Evolutionary conservation across 2,329 filamentous ascomycete genomes (phyloP), one percentile per base, ranked within the genome.

Genomic region (Colletotrichum sp.): DNA sequence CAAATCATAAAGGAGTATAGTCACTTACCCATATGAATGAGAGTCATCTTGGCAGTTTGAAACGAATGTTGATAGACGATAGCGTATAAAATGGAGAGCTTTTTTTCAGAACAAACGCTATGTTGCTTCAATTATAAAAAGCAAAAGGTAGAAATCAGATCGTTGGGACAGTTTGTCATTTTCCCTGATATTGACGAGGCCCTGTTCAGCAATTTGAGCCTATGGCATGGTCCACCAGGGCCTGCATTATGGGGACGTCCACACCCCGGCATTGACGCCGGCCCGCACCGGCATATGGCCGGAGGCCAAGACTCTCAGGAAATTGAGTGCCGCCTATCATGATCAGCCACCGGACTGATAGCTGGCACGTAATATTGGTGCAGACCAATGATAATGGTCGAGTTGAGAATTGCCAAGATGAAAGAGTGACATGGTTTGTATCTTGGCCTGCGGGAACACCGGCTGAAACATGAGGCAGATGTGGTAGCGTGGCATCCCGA

Each of bases 331-430:
- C 55, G 4, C 55, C 13, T 28, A 59, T 48, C 43, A 48, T 13
- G n/a, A 21, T 21, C 2, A 48, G 18, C 43, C 9, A 48, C n/a
- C 43, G 0, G 10, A 48, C 43, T 21, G 15, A 48, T n/a, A 48
- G 18, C n/a, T 12, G 10, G 18, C 43, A 48, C 18, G 43, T 0
- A n/a, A 12, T 48, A 4, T 21, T 21, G 0, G 9, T 6, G 9
- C n/a, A 48, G 43, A 21, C 43, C 43, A 48, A 21, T 48, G 43
- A 4, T 0, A 13, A 13, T 21, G 3, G 43, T 0, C 3, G 0
- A 13, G 6, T 48, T 21, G 0, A 48, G 43, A 21, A 21, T 21
- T 0, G 13, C 10, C n/a, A 48, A 21, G 10, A 21, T 12, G 5
- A 13, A 13, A 48, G 2, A 3, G 18, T 2, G 6, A 21, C 4